These are phyloP conservation scores for Eremothecium sinecaudum DNA, from an alignment of 1,139 yeast species.

Conservation along the genomic window DNA sequence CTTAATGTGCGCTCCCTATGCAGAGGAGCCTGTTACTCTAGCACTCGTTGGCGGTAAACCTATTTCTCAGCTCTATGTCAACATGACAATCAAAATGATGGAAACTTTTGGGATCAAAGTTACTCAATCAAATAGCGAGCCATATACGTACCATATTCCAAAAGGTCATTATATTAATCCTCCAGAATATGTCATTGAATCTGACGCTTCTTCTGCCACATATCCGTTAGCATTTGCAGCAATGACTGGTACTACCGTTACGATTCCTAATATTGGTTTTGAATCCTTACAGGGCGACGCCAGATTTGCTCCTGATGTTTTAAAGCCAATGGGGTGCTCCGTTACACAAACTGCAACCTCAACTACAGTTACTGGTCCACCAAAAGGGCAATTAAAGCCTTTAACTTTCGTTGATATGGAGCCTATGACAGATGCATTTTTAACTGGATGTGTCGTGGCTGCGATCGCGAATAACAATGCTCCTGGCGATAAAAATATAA, in stretches of 20 bases:
- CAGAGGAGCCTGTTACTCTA: slow-evolving; percentile 76
- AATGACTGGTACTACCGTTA: slow-evolving; percentile 86
- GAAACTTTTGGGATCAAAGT: slow-evolving; percentile 76
- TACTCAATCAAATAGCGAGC: slow-evolving; percentile 58
- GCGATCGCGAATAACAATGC: slow-evolving; percentile 53
- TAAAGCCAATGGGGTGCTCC: slow-evolving; percentile 89
- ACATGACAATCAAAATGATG: slow-evolving; percentile 97
- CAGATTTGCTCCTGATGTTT: slow-evolving; percentile 85
- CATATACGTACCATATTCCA: slow-evolving; percentile 83
- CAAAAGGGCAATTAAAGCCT: slow-evolving; percentile 57
- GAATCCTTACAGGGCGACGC: slow-evolving; percentile 96
- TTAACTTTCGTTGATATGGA: slow-evolving; percentile 86
- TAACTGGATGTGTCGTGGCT: slow-evolving; percentile 94
- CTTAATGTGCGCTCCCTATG: slow-evolving; percentile 97
- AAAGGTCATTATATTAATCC: slow-evolving; percentile 76
- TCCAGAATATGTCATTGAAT: slow-evolving; percentile 74
- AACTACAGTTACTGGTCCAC: slow-evolving; percentile 89
- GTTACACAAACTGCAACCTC: slow-evolving; percentile 75
- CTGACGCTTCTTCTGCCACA: slow-evolving; percentile 98
- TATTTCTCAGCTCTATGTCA: slow-evolving; percentile 88
- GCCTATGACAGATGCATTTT: slow-evolving; percentile 98
- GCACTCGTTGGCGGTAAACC: slow-evolving; percentile 94
- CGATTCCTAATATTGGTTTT: slow-evolving; percentile 90
- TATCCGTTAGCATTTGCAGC: slow-evolving; percentile 98
- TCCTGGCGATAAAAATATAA: slow-evolving; percentile 36